Evolutionary conservation across 108 stramenopile genomes (phyloP).

Genomic region (Cyclotella choctawhatcheeana): DNA sequence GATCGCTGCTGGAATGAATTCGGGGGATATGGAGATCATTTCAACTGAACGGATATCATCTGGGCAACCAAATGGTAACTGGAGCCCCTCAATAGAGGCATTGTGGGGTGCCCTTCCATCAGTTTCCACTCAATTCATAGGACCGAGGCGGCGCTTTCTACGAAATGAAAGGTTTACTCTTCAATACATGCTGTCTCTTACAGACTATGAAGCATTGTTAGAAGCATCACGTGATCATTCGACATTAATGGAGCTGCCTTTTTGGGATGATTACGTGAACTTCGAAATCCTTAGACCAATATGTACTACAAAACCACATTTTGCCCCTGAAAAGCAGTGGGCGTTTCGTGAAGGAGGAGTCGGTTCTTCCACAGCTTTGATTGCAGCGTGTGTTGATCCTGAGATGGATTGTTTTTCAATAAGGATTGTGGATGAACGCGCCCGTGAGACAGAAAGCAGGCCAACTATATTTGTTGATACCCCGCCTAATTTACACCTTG

Average conservation of each 20-base stretch:
- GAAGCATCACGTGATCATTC: neutral
- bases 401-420: slow-evolving; percentile 28
- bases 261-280: neutral
- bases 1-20: slow-evolving; percentile 9
- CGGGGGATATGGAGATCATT: slow-evolving; percentile 14
- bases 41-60: neutral
- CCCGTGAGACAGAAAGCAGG: neutral
- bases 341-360: slow-evolving; percentile 12
- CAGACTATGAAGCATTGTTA: slow-evolving; percentile 3
- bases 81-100: neutral
- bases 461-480: slow-evolving; percentile 12
- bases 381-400: slow-evolving; percentile 15
- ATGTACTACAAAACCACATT: neutral
- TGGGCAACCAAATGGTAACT: neutral
- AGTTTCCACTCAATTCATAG: neutral
- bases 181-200: slow-evolving; percentile 5
- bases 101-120: slow-evolving; percentile 14
- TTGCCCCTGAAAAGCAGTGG: neutral
- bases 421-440: slow-evolving; percentile 16
- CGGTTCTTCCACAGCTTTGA: slow-evolving; percentile 5
- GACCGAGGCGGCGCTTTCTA: slow-evolving; percentile 7
- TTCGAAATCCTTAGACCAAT: neutral
- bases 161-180: slow-evolving; percentile 1
- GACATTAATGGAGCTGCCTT: slow-evolving; percentile 4
- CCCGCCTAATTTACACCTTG: neutral